Evolutionary conservation across 169 alveolate species (phyloP).

Genomic region (Eimeria acervulina): DNA sequence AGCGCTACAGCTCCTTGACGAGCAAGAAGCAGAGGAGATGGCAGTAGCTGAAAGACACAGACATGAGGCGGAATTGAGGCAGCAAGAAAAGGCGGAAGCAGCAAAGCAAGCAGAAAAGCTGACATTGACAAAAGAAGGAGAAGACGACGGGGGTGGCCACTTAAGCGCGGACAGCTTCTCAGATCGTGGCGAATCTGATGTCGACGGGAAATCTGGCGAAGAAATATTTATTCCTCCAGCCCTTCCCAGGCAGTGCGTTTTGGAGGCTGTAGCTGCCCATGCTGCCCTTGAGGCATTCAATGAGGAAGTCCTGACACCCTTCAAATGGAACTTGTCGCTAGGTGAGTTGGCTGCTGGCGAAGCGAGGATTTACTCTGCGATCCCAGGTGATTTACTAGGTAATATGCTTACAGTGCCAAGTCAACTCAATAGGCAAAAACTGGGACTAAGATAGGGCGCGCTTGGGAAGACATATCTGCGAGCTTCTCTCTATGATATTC

Average conservation of each 20-base stretch:
- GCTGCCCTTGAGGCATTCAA: conserved; percentile 36
- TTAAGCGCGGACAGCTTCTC: conserved; percentile 1
- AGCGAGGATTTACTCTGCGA: neutral
- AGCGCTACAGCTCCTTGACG: conserved; percentile 27
- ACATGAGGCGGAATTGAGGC: neutral
- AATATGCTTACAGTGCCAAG: neutral
- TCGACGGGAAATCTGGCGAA: neutral
- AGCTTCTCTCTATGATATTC: neutral
- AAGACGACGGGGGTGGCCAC: neutral
- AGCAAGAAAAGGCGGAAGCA: neutral
- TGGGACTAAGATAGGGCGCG: neutral
- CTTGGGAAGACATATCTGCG: too few species aligned
- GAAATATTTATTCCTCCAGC: neutral
- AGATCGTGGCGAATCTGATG: neutral
- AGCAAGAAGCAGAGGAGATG: conserved; percentile 18
- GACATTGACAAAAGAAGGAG: neutral
- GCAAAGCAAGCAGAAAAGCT: neutral
- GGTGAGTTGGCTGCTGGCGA: neutral
- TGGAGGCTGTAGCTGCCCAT: conserved; percentile 22
- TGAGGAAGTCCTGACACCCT: conserved; percentile 17
- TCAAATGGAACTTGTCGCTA: neutral
- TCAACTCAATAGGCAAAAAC: too few species aligned
- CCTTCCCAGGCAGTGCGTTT: conserved; percentile 1
- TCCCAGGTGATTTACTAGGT: neutral
- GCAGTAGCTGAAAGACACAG: neutral